Evolutionary conservation across 345 rosid species (phyloP).

Genomic region (Eucalyptus microcorys): DNA sequence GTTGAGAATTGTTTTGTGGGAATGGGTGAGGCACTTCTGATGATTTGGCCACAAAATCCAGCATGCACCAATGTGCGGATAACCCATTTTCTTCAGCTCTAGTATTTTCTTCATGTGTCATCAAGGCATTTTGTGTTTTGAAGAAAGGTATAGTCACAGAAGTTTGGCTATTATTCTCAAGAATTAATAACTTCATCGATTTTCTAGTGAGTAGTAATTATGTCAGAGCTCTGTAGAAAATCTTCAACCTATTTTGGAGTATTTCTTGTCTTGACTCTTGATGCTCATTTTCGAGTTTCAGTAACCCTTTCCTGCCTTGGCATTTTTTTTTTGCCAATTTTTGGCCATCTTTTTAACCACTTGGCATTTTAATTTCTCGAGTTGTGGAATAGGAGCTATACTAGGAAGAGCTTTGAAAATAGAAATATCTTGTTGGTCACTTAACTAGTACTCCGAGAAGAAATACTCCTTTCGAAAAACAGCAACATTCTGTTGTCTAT

Average conservation of each 20-base stretch:
- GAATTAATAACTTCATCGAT: not conserved
- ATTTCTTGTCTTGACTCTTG: not conserved
- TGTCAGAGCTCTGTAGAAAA: not conserved
- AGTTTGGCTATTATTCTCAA: not conserved
- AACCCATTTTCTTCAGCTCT: not conserved
- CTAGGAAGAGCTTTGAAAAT: not conserved
- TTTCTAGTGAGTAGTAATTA: not conserved
- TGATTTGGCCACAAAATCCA: not conserved
- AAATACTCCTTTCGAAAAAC: not conserved
- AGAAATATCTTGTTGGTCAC: not conserved
- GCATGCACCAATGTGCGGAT: not conserved
- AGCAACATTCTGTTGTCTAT: not conserved
- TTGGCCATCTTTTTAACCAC: not conserved
- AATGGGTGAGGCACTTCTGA: not conserved
- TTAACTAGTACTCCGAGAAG: not conserved
- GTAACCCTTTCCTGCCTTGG: not conserved
- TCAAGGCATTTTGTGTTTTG: not conserved
- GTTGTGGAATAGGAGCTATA: not conserved
- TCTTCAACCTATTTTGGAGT: not conserved
- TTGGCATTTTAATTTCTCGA: not conserved
- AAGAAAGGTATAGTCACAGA: not conserved
- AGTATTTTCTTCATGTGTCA: not conserved
- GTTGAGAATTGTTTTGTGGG: not conserved
- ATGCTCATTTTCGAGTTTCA: not conserved
- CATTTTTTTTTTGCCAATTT: not conserved